phyloP scores from a whole-genome alignment of 164 flowering plant genomes.

The Pachysandra terminalis region DNA sequence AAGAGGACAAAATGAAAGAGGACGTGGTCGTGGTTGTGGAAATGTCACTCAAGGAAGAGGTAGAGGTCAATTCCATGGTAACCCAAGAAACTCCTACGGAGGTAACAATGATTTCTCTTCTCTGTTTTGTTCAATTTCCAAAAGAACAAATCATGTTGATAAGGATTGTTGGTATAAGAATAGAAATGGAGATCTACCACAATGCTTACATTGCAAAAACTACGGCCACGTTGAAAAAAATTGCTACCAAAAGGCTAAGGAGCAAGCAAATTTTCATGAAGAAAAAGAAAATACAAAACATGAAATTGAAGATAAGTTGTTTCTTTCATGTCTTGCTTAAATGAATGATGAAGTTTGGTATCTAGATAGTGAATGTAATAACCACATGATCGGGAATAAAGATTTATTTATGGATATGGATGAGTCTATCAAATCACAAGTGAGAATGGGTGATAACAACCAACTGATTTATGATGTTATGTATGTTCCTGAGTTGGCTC shows the following conservation, averaged over 20 bases:
- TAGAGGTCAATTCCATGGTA: too few species aligned
- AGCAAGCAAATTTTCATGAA: not conserved
- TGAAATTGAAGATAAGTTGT: not conserved
- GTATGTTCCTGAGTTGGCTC: slow-evolving; percentile 9
- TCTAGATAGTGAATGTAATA: not conserved
- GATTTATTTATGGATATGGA: not conserved
- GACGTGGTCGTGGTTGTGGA: too few species aligned
- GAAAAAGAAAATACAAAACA: not conserved
- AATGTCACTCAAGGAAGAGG: too few species aligned
- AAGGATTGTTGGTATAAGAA: not conserved
- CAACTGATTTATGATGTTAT: slow-evolving; percentile 5
- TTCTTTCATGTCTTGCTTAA: not conserved
- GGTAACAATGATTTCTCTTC: too few species aligned
- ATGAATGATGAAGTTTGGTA: not conserved
- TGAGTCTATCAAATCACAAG: not conserved
- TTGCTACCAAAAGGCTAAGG: not conserved
- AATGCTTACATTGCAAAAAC: not conserved
- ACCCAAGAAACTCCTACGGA: too few species aligned
- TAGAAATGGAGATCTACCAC: too few species aligned
- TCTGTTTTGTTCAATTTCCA: not conserved
- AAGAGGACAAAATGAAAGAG: too few species aligned
- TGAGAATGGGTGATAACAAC: slow-evolving; percentile 2
- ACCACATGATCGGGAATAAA: not conserved
- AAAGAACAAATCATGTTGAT: not conserved
- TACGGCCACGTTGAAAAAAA: not conserved